Percentiles rank a stretch among this genome's conserved stretches.
phyloP scores from a whole-genome alignment of 1,139 yeast genomes.

The Meyerozyma carpophila region DNA sequence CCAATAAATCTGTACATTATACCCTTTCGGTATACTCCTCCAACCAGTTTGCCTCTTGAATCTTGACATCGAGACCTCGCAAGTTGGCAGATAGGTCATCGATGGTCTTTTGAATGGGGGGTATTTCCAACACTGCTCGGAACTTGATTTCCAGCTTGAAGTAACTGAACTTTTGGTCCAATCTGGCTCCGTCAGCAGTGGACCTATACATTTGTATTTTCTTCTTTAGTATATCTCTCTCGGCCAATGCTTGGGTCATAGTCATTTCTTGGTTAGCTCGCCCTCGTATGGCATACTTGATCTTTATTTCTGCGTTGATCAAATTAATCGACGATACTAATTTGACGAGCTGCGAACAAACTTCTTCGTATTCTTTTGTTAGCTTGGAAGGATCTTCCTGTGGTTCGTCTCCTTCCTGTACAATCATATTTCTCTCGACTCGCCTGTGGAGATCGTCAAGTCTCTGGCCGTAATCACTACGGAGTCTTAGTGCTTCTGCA shows the following conservation, averaged over 20 bases:
- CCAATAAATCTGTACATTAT: background rate
- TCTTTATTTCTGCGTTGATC: constrained; percentile 6
- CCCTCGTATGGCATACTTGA: background rate
- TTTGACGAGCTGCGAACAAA: constrained; percentile 7
- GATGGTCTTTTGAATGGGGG: constrained; percentile 5
- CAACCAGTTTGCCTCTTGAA: constrained; percentile 13
- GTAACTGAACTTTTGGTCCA: constrained; percentile 8
- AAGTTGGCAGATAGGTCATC: constrained; percentile 7
- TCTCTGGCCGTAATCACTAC: constrained; percentile 8
- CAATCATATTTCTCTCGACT: constrained; percentile 8
- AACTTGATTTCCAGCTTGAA: constrained; percentile 11
- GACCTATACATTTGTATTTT: constrained; percentile 5
- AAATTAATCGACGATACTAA: constrained; percentile 9
- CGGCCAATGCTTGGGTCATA: constrained; percentile 12
- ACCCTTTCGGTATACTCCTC: background rate
- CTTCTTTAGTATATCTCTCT: constrained; percentile 9
- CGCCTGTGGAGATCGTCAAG: constrained; percentile 6
- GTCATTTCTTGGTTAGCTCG: constrained; percentile 4
- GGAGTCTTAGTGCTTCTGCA: constrained; percentile 12
- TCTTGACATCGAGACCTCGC: constrained; percentile 10
- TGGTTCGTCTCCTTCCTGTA: constrained; percentile 13
- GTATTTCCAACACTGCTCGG: constrained; percentile 7
- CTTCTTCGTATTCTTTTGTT: constrained; percentile 4
- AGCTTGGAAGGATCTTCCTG: constrained; percentile 8
- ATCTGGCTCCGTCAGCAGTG: constrained; percentile 4